Evolutionary conservation across 2,329 filamentous ascomycete species (phyloP).

Genomic region (Epichloe bromicola): DNA sequence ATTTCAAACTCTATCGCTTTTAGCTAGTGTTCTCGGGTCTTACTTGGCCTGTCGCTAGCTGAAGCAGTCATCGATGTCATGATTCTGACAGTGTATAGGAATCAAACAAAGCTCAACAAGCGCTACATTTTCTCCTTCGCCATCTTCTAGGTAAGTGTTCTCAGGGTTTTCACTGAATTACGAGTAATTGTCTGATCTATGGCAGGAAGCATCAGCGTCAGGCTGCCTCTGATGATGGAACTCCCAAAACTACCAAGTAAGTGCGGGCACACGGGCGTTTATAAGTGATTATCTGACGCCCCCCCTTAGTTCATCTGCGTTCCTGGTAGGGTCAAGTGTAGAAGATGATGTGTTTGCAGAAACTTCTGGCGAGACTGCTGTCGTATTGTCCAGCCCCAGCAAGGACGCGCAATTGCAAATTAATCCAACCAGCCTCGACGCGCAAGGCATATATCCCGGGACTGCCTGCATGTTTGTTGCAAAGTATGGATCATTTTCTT

Average conservation of each 20-base stretch:
- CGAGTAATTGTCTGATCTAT: background rate
- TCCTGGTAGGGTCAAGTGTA: slow-evolving; percentile 8
- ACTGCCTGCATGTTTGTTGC: slow-evolving; percentile 51
- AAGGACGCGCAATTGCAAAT: slow-evolving; percentile 1
- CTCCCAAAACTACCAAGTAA: slow-evolving; percentile 5
- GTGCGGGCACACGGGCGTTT: background rate
- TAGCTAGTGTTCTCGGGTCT: background rate
- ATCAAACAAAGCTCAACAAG: slow-evolving; percentile 2
- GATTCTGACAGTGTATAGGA: background rate
- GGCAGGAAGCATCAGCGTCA: slow-evolving; percentile 4
- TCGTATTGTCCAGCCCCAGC: background rate
- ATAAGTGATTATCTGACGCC: background rate
- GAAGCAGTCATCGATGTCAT: background rate
- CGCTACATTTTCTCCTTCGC: slow-evolving; percentile 1
- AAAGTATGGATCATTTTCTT: slow-evolving; percentile 37
- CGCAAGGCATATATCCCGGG: slow-evolving; percentile 37
- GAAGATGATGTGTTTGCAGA: slow-evolving; percentile 11
- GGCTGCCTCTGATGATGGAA: slow-evolving; percentile 5
- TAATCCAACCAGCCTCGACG: slow-evolving; percentile 23
- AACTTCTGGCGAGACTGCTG: background rate
- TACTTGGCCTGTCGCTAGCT: background rate
- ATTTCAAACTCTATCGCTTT: background rate
- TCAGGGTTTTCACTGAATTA: background rate
- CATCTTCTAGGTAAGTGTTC: background rate
- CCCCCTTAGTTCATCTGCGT: slow-evolving; percentile 2